Evolutionary conservation across 805 yeast species (phyloP), one percentile per base, ranked within the genome.

Genomic region (Saturnispora gosingensis): DNA sequence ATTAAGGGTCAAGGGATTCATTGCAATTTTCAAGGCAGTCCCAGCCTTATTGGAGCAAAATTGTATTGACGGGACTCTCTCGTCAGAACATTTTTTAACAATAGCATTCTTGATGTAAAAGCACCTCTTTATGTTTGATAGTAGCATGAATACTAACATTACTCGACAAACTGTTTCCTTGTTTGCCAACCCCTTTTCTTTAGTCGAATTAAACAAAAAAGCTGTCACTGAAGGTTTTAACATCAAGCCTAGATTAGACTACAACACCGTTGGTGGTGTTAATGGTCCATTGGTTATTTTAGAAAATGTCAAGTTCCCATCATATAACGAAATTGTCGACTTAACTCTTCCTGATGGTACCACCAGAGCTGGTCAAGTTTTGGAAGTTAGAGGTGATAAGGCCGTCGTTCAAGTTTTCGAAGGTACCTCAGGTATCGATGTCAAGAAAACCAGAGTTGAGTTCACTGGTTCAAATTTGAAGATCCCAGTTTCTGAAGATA

Each of bases 371-470:
- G 99, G 99, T 65, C 98, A 93, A 72, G 99, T 93, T 24, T 79
- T 93, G 65, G 99, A 93, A 73, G 98, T 95, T 54, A 85, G 95
- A 72, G 99, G 99, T 56, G 82, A 86, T 63, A 85, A 93, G 67
- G 99, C 99, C 51, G 82, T 93, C 69, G 99, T 93, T 49, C 99
- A 93, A 78, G 99, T 93, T 48, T 93, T 93, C 67, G 98, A 93
- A 75, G 99, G 99, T 66, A 93, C 99, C 49, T 85, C 97, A 5
- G 99, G 99, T 65, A 88, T 93, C 61, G 99, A 93, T 75, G 98
- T 93, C 57, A 90, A 93, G 74, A 93, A 90, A 75, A 93, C 99
- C 48, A 80, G 89, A 54, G 96, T 95, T 55, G 98, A 95, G 72
- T 91, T 93, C 73, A 90, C 99, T 40, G 99, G 99, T 56, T 83